Evolutionary conservation across 169 alveolate species (phyloP), one percentile per base, ranked within the genome.

Genomic region (Sarcocystis neurona): DNA sequence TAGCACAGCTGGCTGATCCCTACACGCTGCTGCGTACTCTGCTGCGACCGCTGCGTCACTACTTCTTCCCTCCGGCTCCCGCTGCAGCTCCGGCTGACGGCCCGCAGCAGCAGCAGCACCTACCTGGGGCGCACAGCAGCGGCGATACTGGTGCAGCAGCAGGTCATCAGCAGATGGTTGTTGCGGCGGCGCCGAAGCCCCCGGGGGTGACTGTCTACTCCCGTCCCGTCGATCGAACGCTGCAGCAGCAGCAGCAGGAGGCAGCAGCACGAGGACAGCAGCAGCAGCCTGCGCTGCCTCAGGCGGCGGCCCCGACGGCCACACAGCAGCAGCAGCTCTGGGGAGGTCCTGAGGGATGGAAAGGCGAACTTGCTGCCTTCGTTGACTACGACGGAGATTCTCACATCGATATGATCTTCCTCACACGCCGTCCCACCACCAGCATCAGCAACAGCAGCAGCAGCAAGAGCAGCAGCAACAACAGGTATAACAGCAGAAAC

Each of bases 381-480:
- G 88, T 79, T 23, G 88, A 82, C 56, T 82, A 39, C 68, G 60
- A 82, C 41, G 68, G 68, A 39, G 88, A 82, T n/a, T 47, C 68
- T 37, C 88, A 82, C 34, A 63, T 58, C 15, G 88, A 82, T 18
- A 47, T 82, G 60, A 82, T 82, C 79, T 82, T 82, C 44, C 32
- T 82, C 18, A 39, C 82, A 4, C 75, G 75, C 44, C n/a, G n/a
- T n/a, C 30, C 47, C 48, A 70, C 15, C 79, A 70, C 47, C 79
- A 70, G 79, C 46, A 70, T 4, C 79, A 70, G 48, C 48, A 34
- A 15, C 79, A 70, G 44, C 18, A 34, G 79, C 79, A 70, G 44
- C 79, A 70, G 44, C 47, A 70, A 47, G 30, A 34, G 46, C 48
- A 70, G 79, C 46, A 70, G 46, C 79, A 70, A 53, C 20, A 53